Percentiles rank a stretch among this genome's conserved stretches.
Evolutionary conservation across 192 early-diverging fungal genomes (phyloP).

Genomic region (Kappamyces sp.): DNA sequence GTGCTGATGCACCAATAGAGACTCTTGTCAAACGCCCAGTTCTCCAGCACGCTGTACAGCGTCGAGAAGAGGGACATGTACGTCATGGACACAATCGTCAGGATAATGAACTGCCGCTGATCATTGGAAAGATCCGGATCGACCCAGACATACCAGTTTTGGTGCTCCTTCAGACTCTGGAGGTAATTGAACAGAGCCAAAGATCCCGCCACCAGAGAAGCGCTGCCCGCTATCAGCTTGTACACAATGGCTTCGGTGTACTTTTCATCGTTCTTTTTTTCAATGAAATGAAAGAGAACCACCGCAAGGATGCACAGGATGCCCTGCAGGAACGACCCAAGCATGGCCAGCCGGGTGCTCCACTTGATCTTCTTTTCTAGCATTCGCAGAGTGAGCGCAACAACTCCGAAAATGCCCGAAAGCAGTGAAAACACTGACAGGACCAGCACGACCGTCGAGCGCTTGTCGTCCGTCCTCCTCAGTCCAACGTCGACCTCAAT

Average conservation of each 20-base stretch:
- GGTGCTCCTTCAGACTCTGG: constrained; percentile 24
- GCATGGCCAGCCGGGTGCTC: constrained; percentile 37
- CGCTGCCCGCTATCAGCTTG: constrained; percentile 18
- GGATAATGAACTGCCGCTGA: constrained; percentile 42
- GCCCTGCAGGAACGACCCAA: constrained; percentile 36
- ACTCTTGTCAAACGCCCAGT: constrained; percentile 16
- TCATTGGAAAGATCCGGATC: constrained; percentile 31
- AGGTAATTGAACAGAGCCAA: constrained; percentile 28
- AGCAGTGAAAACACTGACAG: constrained; percentile 16
- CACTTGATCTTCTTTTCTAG: constrained; percentile 52
- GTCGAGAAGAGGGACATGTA: constrained; percentile 26
- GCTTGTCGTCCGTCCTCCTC: too few species aligned
- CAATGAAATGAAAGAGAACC: not conserved
- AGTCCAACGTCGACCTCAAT: too few species aligned
- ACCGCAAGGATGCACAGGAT: constrained; percentile 6
- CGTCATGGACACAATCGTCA: constrained; percentile 32
- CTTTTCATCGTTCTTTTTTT: not conserved
- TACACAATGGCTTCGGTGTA: constrained; percentile 36
- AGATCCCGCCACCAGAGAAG: constrained; percentile 28
- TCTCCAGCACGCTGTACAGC: constrained; percentile 35
- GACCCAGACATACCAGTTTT: constrained; percentile 28
- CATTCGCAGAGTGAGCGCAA: constrained; percentile 41
- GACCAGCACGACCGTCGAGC: too few species aligned
- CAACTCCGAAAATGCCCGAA: constrained; percentile 31
- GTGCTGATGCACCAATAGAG: constrained; percentile 30